These are phyloP conservation scores for Globisporangium radiosum DNA, from an alignment of 352 stramenopile species.

Conservation along the genomic window DNA sequence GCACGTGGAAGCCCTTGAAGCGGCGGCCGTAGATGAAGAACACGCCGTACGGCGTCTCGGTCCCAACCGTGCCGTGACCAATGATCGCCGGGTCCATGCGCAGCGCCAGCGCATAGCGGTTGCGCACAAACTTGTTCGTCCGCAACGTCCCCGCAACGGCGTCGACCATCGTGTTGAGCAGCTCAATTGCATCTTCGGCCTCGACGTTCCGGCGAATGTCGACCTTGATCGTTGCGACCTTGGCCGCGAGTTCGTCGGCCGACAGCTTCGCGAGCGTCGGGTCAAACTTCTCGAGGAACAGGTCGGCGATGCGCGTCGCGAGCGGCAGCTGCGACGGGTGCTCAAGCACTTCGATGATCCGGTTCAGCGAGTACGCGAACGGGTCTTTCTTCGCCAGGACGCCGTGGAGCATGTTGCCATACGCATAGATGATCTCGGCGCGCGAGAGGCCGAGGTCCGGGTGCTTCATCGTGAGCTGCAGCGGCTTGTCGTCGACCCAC, in stretches of 20 bases:
- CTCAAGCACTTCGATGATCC: conserved; percentile 92
- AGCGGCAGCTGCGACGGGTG: conserved; percentile 87
- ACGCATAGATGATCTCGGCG: conserved; percentile 94
- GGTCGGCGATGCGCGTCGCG: conserved; percentile 90
- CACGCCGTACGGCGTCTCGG: conserved; percentile 92
- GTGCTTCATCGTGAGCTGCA: conserved; percentile 73
- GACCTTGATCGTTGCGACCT: conserved; percentile 48
- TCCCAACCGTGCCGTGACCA: conserved; percentile 73
- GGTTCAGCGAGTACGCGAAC: conserved; percentile 92
- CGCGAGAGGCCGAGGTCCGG: conserved; percentile 89
- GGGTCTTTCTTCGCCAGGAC: conserved; percentile 92
- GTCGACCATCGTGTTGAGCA: conserved; percentile 77
- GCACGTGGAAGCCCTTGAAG: conserved; percentile 91
- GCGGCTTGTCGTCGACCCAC: conserved; percentile 77
- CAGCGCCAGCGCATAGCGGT: conserved; percentile 76
- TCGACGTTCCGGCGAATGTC: conserved; percentile 75
- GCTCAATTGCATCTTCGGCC: conserved; percentile 58
- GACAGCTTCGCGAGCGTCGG: conserved; percentile 39
- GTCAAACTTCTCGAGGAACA: conserved; percentile 91
- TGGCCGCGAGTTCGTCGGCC: conserved; percentile 32
- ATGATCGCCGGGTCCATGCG: conserved; percentile 76
- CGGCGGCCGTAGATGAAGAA: conserved; percentile 96
- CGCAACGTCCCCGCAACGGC: conserved; percentile 67
- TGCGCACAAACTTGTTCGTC: conserved; percentile 79
- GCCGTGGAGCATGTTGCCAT: conserved; percentile 94